A percentile compares a stretch with the other conserved stretches of the same genome.
Evolutionary conservation across 1,284 basidiomycete species (phyloP).

Genomic region (Tilletia walkeri): DNA sequence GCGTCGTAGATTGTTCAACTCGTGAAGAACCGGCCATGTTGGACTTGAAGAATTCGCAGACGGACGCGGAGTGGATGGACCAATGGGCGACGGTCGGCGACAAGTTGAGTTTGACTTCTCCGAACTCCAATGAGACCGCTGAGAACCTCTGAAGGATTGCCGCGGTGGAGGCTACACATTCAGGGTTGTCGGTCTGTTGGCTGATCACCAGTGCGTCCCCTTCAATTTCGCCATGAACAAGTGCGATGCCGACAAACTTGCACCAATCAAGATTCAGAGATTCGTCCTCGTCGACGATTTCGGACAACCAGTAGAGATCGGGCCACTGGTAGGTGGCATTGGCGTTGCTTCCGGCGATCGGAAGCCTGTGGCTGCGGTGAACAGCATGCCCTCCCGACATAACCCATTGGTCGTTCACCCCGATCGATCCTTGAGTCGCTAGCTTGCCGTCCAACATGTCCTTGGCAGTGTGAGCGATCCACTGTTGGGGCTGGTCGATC

Average conservation of each 20-base stretch:
- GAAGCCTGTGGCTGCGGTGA: conserved; percentile 3
- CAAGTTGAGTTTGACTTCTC: neutral
- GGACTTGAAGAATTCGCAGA: neutral
- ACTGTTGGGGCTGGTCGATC: neutral
- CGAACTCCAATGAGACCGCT: neutral
- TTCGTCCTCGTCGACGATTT: conserved; percentile 8
- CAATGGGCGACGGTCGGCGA: neutral
- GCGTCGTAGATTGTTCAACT: neutral
- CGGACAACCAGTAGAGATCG: conserved; percentile 3
- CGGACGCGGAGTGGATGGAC: neutral
- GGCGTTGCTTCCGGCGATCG: conserved; percentile 17
- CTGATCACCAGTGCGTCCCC: neutral
- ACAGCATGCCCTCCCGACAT: too few species aligned
- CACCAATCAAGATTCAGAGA: conserved; percentile 21
- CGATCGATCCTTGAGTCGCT: neutral
- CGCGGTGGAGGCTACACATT: conserved; percentile 4
- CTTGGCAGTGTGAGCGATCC: neutral
- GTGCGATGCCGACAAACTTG: conserved; percentile 24
- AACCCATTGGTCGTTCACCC: too few species aligned
- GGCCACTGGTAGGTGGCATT: conserved; percentile 22
- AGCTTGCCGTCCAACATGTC: conserved; percentile 1
- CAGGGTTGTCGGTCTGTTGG: conserved; percentile 6
- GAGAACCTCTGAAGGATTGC: conserved; percentile 6
- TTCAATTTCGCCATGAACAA: conserved; percentile 17
- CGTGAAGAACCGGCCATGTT: neutral